Percentiles rank a stretch among this genome's conserved stretches.
phyloP scores from a whole-genome alignment of 306 rosid genomes.

The Casuarina glauca region DNA sequence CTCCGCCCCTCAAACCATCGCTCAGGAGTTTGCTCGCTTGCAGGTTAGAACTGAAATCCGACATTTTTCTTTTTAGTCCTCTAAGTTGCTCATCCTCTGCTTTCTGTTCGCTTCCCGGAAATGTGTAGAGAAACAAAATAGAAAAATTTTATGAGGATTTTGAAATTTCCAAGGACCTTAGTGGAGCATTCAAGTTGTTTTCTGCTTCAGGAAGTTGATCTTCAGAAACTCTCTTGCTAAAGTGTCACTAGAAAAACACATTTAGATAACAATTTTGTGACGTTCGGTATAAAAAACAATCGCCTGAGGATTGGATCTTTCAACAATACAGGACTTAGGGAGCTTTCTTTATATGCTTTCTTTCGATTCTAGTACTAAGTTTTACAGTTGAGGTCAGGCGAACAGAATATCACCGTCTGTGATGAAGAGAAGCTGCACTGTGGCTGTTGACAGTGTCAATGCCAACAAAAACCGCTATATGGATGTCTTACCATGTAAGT shows the following conservation, averaged over 20 bases:
- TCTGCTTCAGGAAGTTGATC: no score
- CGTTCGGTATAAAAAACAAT: no score
- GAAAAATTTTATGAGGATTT: not conserved
- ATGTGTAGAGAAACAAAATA: not conserved
- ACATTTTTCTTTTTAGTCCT: not conserved
- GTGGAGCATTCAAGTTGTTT: no score
- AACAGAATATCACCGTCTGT: slow-evolving; percentile 58
- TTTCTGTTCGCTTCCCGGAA: slow-evolving; percentile 7
- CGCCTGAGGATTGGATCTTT: not conserved
- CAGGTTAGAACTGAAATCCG: slow-evolving; percentile 40
- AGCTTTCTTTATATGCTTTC: not conserved
- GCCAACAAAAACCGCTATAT: slow-evolving; percentile 70
- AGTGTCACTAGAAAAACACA: not conserved
- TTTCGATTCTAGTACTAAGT: not conserved
- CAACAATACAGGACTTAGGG: not conserved
- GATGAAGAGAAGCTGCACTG: slow-evolving; percentile 57
- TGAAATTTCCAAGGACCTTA: not conserved
- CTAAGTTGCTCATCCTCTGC: not conserved
- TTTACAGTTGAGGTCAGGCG: slow-evolving; percentile 43
- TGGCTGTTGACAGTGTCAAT: slow-evolving; percentile 70
- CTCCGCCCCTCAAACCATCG: slow-evolving; percentile 42
- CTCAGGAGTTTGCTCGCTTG: slow-evolving; percentile 65
- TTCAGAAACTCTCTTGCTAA: no score
- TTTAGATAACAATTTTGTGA: not conserved
- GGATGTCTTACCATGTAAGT: slow-evolving; percentile 78